These are phyloP conservation scores for Haemoproteus tartakovskyi DNA, from an alignment of 169 alveolate species.

Conservation along the genomic window DNA sequence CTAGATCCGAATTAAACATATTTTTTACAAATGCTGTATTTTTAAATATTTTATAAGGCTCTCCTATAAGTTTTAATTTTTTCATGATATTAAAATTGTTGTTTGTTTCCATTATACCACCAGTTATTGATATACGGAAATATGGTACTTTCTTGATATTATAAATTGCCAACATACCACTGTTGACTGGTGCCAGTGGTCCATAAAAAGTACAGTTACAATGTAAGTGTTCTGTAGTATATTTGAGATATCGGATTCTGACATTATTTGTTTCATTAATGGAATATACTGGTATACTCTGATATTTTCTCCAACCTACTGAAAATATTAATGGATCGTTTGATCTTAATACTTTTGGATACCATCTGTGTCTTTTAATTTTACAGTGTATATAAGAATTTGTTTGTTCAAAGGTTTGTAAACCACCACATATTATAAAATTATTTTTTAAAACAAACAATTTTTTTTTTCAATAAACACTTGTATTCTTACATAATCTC, in stretches of 20 bases:
- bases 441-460: conserved; percentile 63
- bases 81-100: conserved; percentile 86
- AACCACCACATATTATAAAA: conserved; percentile 68
- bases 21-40: conserved; percentile 97
- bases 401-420: conserved; percentile 67
- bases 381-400: conserved; percentile 68
- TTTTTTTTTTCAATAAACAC: conserved; percentile 73
- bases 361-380: conserved; percentile 91
- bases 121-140: conserved; percentile 95
- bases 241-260: conserved; percentile 78
- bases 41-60: conserved; percentile 95
- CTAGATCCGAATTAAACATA: conserved; percentile 98
- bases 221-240: conserved; percentile 97
- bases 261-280: conserved; percentile 93
- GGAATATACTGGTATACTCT: conserved; percentile 95
- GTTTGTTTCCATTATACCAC: conserved; percentile 92
- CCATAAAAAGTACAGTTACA: conserved; percentile 95
- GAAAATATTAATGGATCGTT: conserved; percentile 95
- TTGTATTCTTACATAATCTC: conserved; percentile 89
- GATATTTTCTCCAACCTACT: conserved; percentile 99
- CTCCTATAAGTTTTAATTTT: conserved; percentile 95
- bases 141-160: conserved; percentile 81
- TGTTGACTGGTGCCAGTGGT: conserved; percentile 92
- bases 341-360: conserved; percentile 94
- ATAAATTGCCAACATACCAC: conserved; percentile 83